A percentile compares a stretch with the other conserved stretches of the same genome.
Evolutionary conservation across 2,329 filamentous ascomycete species (phyloP).

Genomic region (Phialocephala subalpina): DNA sequence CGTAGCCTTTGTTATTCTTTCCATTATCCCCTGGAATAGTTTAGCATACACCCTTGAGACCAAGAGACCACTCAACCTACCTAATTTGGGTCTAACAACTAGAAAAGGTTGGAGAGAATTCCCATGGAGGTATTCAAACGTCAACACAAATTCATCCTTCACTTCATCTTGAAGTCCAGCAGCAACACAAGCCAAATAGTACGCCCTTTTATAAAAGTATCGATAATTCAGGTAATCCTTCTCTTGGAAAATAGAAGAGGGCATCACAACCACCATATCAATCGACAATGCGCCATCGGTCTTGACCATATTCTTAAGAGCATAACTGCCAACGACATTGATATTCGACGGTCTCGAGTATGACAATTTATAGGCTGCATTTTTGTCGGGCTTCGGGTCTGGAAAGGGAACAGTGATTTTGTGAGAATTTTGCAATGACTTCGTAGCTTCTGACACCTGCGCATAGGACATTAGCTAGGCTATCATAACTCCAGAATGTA

Average conservation of each 20-base stretch:
- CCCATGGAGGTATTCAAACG: slow-evolving; percentile 73
- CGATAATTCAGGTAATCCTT: slow-evolving; percentile 94
- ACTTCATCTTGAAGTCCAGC: slow-evolving; percentile 69
- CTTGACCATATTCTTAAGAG: slow-evolving; percentile 76
- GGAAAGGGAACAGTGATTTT: slow-evolving; percentile 84
- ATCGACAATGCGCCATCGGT: slow-evolving; percentile 66
- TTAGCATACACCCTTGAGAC: slow-evolving; percentile 14
- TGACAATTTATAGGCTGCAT: slow-evolving; percentile 82
- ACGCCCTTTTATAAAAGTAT: slow-evolving; percentile 94
- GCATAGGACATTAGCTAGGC: slow-evolving; percentile 18
- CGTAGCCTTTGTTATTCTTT: slow-evolving; percentile 52
- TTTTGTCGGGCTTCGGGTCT: slow-evolving; percentile 76
- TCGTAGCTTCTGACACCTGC: slow-evolving; percentile 73
- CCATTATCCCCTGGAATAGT: slow-evolving; percentile 42
- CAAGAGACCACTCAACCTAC: slow-evolving; percentile 19
- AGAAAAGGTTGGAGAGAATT: slow-evolving; percentile 80
- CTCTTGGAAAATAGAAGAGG: slow-evolving; percentile 80
- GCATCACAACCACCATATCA: slow-evolving; percentile 91
- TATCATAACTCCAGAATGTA: background rate
- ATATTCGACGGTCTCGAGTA: slow-evolving; percentile 79
- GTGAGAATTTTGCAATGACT: slow-evolving; percentile 71
- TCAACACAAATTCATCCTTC: slow-evolving; percentile 60
- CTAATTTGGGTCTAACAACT: slow-evolving; percentile 48
- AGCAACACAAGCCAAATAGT: slow-evolving; percentile 86
- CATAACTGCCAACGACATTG: slow-evolving; percentile 91